These are phyloP conservation scores for Pseudomicrostroma phylloplanum DNA, from an alignment of 1,284 basidiomycete genomes.

Conservation along the genomic window DNA sequence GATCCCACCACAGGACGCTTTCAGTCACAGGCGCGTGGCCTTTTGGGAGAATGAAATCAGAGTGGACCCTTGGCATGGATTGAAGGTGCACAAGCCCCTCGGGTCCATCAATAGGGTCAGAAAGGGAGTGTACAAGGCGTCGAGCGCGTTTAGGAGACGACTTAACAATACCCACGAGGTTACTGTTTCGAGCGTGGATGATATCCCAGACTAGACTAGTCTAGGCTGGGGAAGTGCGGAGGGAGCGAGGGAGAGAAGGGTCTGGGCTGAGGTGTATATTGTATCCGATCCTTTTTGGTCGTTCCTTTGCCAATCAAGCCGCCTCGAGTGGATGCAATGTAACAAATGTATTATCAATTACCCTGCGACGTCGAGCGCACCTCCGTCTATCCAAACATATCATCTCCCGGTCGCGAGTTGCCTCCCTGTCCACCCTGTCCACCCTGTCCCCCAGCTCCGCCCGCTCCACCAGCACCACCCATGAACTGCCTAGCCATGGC, in stretches of 20 bases:
- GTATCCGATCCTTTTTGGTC: too few relatives aligned
- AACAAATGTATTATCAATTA: too few relatives aligned
- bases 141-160: slow-evolving; percentile 14
- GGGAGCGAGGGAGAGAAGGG: too few relatives aligned
- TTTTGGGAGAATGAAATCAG: slow-evolving; percentile 39
- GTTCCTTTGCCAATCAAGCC: too few relatives aligned
- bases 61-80: slow-evolving; percentile 38
- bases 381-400: slow-evolving; percentile 14
- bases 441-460: slow-evolving; percentile 14
- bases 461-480: slow-evolving; percentile 25
- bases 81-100: slow-evolving; percentile 29
- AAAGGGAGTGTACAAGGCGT: slow-evolving; percentile 30
- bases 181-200: slow-evolving; percentile 18
- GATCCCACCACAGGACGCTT: slow-evolving; percentile 35
- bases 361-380: too few relatives aligned
- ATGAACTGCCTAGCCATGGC: slow-evolving; percentile 34
- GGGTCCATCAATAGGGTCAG: slow-evolving; percentile 37
- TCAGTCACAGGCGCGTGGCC: slow-evolving; percentile 19
- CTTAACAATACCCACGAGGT: slow-evolving; percentile 21
- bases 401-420: slow-evolving; percentile 1
- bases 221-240: too few relatives aligned
- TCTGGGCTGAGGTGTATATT: too few relatives aligned
- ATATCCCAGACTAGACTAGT: slow-evolving; percentile 19
- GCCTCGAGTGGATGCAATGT: too few relatives aligned
- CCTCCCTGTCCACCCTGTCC: slow-evolving; percentile 4